Evolutionary conservation across 225 moss, liverwort and hornwort genomes (phyloP).

Genomic region (Polytrichum formosum): DNA sequence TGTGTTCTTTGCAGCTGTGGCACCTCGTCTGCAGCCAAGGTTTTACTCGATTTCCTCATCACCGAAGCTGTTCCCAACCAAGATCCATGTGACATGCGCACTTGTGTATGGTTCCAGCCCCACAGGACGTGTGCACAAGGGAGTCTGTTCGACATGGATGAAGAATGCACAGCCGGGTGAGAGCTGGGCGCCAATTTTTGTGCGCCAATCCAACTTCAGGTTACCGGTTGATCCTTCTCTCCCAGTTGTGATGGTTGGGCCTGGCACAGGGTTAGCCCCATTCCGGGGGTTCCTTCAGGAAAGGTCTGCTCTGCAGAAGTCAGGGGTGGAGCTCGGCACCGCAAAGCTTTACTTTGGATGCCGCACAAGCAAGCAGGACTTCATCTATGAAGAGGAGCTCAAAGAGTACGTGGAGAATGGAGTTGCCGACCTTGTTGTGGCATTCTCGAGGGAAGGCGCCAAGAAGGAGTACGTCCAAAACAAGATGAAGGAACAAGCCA

Average conservation of each 20-base stretch:
- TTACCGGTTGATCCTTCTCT: slow-evolving; percentile 51
- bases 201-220: slow-evolving; percentile 79
- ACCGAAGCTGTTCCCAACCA: slow-evolving; percentile 43
- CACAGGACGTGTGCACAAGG: slow-evolving; percentile 75
- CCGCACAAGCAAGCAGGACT: slow-evolving; percentile 69
- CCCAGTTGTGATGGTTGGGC: slow-evolving; percentile 86
- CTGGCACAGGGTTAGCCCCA: slow-evolving; percentile 92
- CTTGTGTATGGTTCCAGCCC: slow-evolving; percentile 66
- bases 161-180: slow-evolving; percentile 41
- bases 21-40: slow-evolving; percentile 71
- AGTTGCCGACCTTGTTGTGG: slow-evolving; percentile 56
- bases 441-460: slow-evolving; percentile 70
- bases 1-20: slow-evolving; percentile 86
- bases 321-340: slow-evolving; percentile 63
- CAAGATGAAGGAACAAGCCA: slow-evolving; percentile 73
- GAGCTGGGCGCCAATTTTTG: slow-evolving; percentile 78
- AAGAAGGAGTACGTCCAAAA: slow-evolving; percentile 90
- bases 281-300: slow-evolving; percentile 94
- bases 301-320: slow-evolving; percentile 52
- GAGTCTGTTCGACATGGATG: slow-evolving; percentile 98
- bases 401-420: slow-evolving; percentile 37
- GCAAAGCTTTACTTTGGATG: slow-evolving; percentile 91
- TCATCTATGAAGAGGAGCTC: slow-evolving; percentile 89
- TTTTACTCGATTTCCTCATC: slow-evolving; percentile 98
- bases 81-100: slow-evolving; percentile 91